Evolutionary conservation across 805 yeast species (phyloP).

Genomic region (Schwanniomyces yamadae): DNA sequence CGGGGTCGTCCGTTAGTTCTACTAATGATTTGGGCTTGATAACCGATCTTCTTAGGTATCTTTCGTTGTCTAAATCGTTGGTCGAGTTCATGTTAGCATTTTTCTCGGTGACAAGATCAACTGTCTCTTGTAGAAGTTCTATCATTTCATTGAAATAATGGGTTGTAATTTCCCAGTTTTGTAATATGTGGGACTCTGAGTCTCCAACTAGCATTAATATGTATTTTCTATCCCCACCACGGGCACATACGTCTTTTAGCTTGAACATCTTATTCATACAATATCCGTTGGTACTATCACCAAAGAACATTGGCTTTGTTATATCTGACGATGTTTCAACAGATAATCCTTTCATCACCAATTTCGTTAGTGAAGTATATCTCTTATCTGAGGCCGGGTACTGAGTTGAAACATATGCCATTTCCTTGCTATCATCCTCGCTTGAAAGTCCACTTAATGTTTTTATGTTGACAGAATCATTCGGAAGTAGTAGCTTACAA

Average conservation of each 20-base stretch:
- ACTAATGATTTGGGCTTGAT: conserved; percentile 56
- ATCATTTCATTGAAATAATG: conserved; percentile 30
- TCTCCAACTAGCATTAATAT: conserved; percentile 58
- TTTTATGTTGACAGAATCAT: conserved; percentile 20
- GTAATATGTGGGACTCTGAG: conserved; percentile 49
- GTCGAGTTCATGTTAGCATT: conserved; percentile 24
- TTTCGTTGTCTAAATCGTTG: conserved; percentile 38
- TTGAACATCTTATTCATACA: conserved; percentile 62
- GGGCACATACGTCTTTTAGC: conserved; percentile 59
- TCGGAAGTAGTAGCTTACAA: conserved; percentile 56
- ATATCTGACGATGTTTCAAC: conserved; percentile 65
- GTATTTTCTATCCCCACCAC: conserved; percentile 74
- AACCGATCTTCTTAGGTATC: conserved; percentile 55
- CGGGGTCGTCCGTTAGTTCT: conserved; percentile 53
- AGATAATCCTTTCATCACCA: conserved; percentile 62
- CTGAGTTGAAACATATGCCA: conserved; percentile 52
- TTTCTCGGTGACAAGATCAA: conserved; percentile 11
- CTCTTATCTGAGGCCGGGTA: conserved; percentile 51
- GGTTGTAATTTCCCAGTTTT: conserved; percentile 53
- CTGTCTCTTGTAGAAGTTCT: conserved; percentile 29
- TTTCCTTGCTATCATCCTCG: conserved; percentile 10
- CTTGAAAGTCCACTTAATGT: not conserved
- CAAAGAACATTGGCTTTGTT: conserved; percentile 60
- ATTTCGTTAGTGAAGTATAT: conserved; percentile 55
- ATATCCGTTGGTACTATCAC: conserved; percentile 60